phyloP scores from a whole-genome alignment of 345 rosid species.

The Syzygium aromaticum region DNA sequence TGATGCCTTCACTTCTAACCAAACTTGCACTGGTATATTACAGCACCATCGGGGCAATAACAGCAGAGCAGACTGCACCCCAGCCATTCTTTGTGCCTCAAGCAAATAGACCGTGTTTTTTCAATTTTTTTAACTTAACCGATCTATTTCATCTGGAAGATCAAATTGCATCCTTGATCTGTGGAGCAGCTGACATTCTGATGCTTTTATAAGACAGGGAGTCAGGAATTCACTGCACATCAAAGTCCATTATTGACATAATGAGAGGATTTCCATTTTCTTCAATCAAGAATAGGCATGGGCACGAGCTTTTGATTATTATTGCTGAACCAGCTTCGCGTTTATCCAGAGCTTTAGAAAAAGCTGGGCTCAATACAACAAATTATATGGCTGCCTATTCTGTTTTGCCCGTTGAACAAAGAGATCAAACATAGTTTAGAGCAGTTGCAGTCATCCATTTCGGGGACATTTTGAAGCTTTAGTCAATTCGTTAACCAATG shows the following conservation, averaged over 20 bases:
- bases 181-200: background rate
- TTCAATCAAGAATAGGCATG: background rate
- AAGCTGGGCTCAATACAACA: background rate
- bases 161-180: background rate
- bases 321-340: background rate
- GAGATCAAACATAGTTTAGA: background rate
- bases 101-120: background rate
- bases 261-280: background rate
- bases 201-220: background rate
- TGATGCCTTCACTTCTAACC: background rate
- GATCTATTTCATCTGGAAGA: background rate
- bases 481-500: slow-evolving; percentile 13
- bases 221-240: background rate
- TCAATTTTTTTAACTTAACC: background rate
- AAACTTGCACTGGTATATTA: background rate
- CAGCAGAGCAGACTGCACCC: background rate
- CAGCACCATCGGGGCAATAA: background rate
- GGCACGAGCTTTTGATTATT: background rate
- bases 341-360: background rate
- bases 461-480: slow-evolving; percentile 21
- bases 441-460: background rate
- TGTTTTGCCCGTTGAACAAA: background rate
- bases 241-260: background rate
- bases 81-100: background rate
- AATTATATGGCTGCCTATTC: background rate